These are phyloP conservation scores for Paramicrosporidium saccamoebae DNA, from an alignment of 371 early-diverging fungal genomes.

Conservation along the genomic window DNA sequence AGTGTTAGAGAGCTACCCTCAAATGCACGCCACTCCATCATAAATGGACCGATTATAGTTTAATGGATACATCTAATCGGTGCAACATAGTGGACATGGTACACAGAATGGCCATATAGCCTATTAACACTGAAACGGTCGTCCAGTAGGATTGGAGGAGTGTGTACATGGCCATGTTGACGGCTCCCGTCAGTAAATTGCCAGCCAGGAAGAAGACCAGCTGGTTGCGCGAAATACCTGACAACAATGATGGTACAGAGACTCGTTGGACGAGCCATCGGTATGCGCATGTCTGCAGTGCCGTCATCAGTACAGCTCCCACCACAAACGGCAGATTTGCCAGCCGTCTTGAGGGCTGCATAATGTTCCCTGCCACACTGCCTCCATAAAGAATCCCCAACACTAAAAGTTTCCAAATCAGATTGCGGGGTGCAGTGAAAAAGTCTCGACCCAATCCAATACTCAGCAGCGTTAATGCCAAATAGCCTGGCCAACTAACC, in stretches of 20 bases:
- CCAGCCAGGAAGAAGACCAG: conserved; percentile 47
- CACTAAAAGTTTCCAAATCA: conserved; percentile 12
- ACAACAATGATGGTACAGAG: conserved; percentile 14
- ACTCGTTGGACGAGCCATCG: conserved; percentile 3
- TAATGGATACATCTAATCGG: too few species aligned
- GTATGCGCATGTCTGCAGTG: conserved; percentile 5
- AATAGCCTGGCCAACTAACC: conserved; percentile 33
- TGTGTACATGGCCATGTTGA: conserved; percentile 35
- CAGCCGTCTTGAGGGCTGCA: conserved; percentile 4
- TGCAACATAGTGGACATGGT: too few species aligned
- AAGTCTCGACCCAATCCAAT: conserved; percentile 18
- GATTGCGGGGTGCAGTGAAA: conserved; percentile 10
- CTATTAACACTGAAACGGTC: neutral
- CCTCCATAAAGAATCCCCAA: neutral
- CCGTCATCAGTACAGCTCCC: neutral
- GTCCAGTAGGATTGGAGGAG: conserved; percentile 6
- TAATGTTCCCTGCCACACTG: conserved; percentile 4
- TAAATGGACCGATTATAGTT: too few species aligned
- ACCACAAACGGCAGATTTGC: conserved; percentile 1
- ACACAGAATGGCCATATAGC: too few species aligned
- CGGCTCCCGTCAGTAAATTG: conserved; percentile 41
- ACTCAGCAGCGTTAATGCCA: conserved; percentile 34
- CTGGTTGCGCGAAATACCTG: conserved; percentile 38
- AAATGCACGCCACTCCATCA: too few species aligned
- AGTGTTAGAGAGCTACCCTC: too few species aligned